A percentile compares a stretch with the other conserved stretches of the same genome.
These are phyloP conservation scores for Candida tropicalis DNA, from an alignment of 1,139 yeast species.

Conservation along the genomic window DNA sequence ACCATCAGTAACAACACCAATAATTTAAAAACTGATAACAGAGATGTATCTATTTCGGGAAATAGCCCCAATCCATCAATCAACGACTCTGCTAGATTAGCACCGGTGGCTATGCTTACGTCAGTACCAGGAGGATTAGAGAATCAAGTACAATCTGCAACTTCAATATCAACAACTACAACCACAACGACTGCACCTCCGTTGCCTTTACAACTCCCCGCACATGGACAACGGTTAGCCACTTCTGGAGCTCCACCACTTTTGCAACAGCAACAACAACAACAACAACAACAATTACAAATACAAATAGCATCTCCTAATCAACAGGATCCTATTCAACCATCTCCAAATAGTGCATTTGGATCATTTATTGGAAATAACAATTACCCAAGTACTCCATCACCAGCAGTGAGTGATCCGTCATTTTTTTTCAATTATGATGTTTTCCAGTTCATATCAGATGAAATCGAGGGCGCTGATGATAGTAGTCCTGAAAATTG, in stretches of 20 bases:
- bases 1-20: not conserved
- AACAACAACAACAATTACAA: conserved; percentile 7
- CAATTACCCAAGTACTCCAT: conserved; percentile 8
- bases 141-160: not conserved
- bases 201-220: not conserved
- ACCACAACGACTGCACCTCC: conserved; percentile 1
- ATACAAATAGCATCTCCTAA: conserved; percentile 11
- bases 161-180: not conserved
- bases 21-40: not conserved
- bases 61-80: not conserved
- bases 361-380: conserved; percentile 1
- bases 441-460: conserved; percentile 21
- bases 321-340: not conserved
- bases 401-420: conserved; percentile 19
- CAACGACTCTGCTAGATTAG: not conserved
- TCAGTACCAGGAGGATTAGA: not conserved
- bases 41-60: not conserved
- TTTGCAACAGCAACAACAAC: conserved; percentile 7
- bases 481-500: conserved; percentile 13
- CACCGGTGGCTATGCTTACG: not conserved
- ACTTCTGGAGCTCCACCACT: not conserved
- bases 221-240: not conserved
- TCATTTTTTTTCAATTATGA: conserved; percentile 23
- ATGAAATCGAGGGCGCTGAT: conserved; percentile 20
- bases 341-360: not conserved